Base-by-base conservation (phyloP, 768 basidiomycete genomes). In the Termitomyces sp. region DNA sequence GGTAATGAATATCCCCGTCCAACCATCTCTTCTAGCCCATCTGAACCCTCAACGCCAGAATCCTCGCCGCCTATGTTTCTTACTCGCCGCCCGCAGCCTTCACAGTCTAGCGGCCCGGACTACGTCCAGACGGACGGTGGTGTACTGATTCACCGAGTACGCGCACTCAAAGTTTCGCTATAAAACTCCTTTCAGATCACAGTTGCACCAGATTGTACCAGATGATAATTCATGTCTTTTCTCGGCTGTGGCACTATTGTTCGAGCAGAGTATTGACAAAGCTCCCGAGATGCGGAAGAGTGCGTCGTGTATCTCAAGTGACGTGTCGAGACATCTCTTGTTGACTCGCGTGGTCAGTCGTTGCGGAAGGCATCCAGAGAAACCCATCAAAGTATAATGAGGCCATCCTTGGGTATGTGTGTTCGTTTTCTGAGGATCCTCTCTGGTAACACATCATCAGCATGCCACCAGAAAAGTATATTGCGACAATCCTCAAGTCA, bases 171-270 rank as follows among this genome's bases (percentile, higher is more conserved):
- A 37, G 14, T 43, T 50, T 40, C 40, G 50, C 29, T n/a, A 37
- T 1, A 32, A 12, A 14, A 6, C 1, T 42, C 36, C 53, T 15
- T 51, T 38, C 34, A 10, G 29, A 42, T 59, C 38, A 36, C 51
- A 14, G 34, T 32, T 31, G 40, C 63, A 5, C 20, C 38, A 50
- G 63, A 42, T 94, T 59, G 93, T 96, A 17, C 96, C 95, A n/a
- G 96, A 98, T 69, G 96, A 98, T 75, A 98, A 98, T 68, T 91
- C 94, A 1, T 98, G 96, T 72, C 78, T 98, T 36, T 98, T 98
- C 77, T 90, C 90, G 3, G 87, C 94, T 3, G 79, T 93, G 49
- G 92, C 91, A 15, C 76, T 96, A 46, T 78, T 96, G 1, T 96
- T 98, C 67, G 86, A 89, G 69, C 94, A 96, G 68, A 86, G 86